Percentiles rank a stretch among this genome's conserved stretches.
Conservation (phyloP, 2,329 filamentous ascomycete species). For the Fusarium begoniae region DNA sequence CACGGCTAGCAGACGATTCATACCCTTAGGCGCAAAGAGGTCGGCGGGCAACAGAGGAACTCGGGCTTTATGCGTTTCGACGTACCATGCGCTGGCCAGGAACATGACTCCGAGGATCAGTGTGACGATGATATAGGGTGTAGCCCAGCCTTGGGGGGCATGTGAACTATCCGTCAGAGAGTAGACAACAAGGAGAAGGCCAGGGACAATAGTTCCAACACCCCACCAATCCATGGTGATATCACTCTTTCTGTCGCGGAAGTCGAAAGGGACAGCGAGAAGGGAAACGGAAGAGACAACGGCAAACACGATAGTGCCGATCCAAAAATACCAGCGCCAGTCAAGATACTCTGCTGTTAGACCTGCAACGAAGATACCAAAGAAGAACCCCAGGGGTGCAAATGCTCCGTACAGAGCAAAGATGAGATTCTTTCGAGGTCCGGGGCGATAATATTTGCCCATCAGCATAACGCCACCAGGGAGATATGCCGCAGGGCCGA, state of each 20-base stretch:
- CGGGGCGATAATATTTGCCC: constrained; percentile 73
- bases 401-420: constrained; percentile 67
- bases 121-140: constrained; percentile 70
- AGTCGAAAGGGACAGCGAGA: constrained; percentile 50
- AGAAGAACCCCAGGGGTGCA: constrained; percentile 66
- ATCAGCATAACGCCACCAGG: constrained; percentile 76
- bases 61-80: constrained; percentile 69
- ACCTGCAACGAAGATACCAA: constrained; percentile 74
- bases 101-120: constrained; percentile 65
- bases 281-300: constrained; percentile 59
- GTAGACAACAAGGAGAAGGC: constrained; percentile 71
- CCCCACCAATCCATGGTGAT: constrained; percentile 70
- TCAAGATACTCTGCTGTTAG: constrained; percentile 66
- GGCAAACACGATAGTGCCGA: constrained; percentile 59
- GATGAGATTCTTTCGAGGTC: constrained; percentile 75
- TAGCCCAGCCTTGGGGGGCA: constrained; percentile 68
- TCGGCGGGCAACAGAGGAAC: constrained; percentile 70
- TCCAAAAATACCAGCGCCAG: constrained; percentile 78
- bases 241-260: constrained; percentile 33
- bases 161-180: constrained; percentile 73
- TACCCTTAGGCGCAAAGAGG: constrained; percentile 66
- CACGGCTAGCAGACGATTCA: constrained; percentile 64
- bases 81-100: constrained; percentile 64
- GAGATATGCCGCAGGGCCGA: constrained; percentile 77
- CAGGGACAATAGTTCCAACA: constrained; percentile 61